These are phyloP conservation scores for Syzygium aqueum DNA, from an alignment of 345 rosid species.

Conservation along the genomic window DNA sequence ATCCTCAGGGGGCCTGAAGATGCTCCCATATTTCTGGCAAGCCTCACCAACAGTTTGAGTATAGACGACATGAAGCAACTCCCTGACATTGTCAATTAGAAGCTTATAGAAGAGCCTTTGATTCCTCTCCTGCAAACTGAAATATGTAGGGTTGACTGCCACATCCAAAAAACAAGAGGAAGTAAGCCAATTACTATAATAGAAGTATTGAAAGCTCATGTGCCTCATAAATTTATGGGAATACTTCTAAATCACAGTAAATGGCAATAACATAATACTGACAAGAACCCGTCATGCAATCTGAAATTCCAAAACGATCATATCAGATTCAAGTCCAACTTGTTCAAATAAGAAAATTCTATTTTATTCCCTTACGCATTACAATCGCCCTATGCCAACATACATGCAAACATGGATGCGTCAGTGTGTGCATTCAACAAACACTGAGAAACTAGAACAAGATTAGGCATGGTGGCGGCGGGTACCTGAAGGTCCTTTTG, in stretches of 20 bases:
- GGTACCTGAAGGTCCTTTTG: slow-evolving; percentile 81
- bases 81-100: slow-evolving; percentile 74
- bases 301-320: background rate
- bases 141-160: background rate
- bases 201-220: background rate
- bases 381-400: background rate
- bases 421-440: background rate
- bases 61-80: slow-evolving; percentile 77
- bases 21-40: slow-evolving; percentile 91
- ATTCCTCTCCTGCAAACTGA: slow-evolving; percentile 62
- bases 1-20: slow-evolving; percentile 94
- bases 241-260: background rate
- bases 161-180: background rate
- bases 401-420: background rate
- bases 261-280: background rate
- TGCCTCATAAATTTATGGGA: background rate
- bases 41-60: slow-evolving; percentile 97
- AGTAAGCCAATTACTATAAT: background rate
- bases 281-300: background rate
- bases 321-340: background rate
- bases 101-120: slow-evolving; percentile 84
- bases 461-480: background rate
- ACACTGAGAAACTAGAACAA: background rate
- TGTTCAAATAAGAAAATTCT: background rate
- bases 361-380: background rate